Percentiles rank a stretch among this genome's conserved stretches.
Conservation (phyloP, 116 monocot species). For the Thalassia testudinum region DNA sequence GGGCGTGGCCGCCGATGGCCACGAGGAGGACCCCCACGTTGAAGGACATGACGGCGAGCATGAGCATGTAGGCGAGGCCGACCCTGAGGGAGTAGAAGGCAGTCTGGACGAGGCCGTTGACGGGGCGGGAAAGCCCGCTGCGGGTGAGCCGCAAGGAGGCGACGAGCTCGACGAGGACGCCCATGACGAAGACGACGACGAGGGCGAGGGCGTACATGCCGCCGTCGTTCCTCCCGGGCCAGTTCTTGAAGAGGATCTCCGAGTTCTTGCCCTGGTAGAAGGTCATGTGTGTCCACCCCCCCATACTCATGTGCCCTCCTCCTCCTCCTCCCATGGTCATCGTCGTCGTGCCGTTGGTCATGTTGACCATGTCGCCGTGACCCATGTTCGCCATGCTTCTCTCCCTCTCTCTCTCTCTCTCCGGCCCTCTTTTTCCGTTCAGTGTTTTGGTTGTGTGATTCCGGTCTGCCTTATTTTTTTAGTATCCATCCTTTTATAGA, state of each 20-base stretch:
- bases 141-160: not conserved
- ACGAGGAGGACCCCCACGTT: slow-evolving; percentile 3
- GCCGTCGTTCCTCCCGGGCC: slow-evolving; percentile 32
- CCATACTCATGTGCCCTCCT: not conserved
- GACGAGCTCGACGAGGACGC: slow-evolving; percentile 15
- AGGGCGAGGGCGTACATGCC: slow-evolving; percentile 55
- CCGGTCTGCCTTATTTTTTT: too few species aligned
- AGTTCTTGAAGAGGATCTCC: slow-evolving; percentile 46
- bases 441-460: too few species aligned
- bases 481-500: too few species aligned
- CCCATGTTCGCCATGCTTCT: too few species aligned
- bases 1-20: not conserved
- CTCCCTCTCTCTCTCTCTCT: too few species aligned
- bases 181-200: slow-evolving; percentile 27
- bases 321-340: too few species aligned
- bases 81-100: not conserved
- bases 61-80: slow-evolving; percentile 7
- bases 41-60: slow-evolving; percentile 25
- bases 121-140: slow-evolving; percentile 7
- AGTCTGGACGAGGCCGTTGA: slow-evolving; percentile 4
- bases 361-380: too few species aligned
- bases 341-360: too few species aligned
- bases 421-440: too few species aligned
- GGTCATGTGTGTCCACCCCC: slow-evolving; percentile 16
- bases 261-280: slow-evolving; percentile 31